Percentiles rank a stretch among this genome's conserved stretches.
phyloP scores from a whole-genome alignment of 495 filamentous ascomycete genomes.

The Aeminium ludgeri region DNA sequence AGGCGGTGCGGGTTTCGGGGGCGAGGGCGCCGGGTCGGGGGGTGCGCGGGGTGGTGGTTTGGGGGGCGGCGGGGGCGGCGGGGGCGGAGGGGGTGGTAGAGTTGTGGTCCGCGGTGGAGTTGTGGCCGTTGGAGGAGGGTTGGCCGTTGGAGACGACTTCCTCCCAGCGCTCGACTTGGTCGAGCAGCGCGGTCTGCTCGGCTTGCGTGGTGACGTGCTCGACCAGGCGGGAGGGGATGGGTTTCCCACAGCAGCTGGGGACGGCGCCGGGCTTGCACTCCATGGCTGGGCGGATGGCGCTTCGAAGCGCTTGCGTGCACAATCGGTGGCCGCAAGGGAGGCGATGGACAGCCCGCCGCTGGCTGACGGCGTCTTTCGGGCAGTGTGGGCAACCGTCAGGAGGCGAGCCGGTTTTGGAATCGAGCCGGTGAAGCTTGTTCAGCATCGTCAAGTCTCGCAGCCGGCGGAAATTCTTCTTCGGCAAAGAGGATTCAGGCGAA shows the following conservation, averaged over 20 bases:
- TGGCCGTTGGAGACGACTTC: conserved; percentile 37
- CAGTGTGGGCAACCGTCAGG: conserved; percentile 12
- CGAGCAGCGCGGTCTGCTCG: conserved; percentile 35
- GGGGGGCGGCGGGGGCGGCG: conserved; percentile 5
- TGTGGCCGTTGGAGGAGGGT: too few relatives aligned
- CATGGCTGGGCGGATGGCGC: conserved; percentile 14
- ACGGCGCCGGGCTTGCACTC: conserved; percentile 38
- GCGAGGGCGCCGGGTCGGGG: not conserved
- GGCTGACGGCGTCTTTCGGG: conserved; percentile 4
- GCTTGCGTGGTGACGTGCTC: conserved; percentile 33
- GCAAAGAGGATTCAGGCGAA: conserved; percentile 5
- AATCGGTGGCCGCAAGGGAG: conserved; percentile 16
- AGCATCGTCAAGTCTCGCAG: conserved; percentile 16
- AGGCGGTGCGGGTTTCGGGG: conserved; percentile 3
- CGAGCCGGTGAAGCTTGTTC: not conserved
- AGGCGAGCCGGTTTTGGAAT: not conserved
- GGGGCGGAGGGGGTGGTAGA: too few relatives aligned
- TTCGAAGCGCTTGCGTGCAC: conserved; percentile 12
- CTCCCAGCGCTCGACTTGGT: conserved; percentile 38
- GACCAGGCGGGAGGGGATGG: conserved; percentile 34
- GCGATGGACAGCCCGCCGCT: conserved; percentile 7
- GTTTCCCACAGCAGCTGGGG: conserved; percentile 39
- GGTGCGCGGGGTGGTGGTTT: too few relatives aligned
- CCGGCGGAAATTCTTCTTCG: conserved; percentile 13
- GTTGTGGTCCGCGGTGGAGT: too few relatives aligned